These are phyloP conservation scores for Musa acuminata DNA, from an alignment of 176 grass and related monocot species.

Conservation along the genomic window DNA sequence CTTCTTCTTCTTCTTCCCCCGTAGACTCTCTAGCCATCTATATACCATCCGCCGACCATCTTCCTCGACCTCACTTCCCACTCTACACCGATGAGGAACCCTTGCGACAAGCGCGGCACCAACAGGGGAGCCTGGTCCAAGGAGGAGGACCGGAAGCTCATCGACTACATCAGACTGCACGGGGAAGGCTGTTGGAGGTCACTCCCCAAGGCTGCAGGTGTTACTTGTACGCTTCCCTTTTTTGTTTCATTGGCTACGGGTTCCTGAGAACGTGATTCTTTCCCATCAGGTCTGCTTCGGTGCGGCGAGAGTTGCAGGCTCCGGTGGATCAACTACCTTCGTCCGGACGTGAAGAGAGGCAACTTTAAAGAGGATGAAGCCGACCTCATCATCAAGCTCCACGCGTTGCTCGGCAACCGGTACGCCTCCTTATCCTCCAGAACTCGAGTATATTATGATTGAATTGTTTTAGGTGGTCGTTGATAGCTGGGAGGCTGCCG, in stretches of 20 bases:
- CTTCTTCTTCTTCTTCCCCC: too few species aligned
- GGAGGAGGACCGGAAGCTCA: constrained; percentile 22
- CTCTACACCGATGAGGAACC: constrained; percentile 6
- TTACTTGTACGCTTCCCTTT: too few species aligned
- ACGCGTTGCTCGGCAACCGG: constrained; percentile 49
- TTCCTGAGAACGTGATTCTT: not conserved
- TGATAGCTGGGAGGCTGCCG: constrained; percentile 45
- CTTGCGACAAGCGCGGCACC: constrained; percentile 14
- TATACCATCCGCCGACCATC: too few species aligned
- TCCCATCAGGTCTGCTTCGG: not conserved
- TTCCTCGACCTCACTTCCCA: too few species aligned
- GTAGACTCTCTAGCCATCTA: too few species aligned
- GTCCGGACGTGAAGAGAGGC: constrained; percentile 3
- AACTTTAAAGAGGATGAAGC: constrained; percentile 38
- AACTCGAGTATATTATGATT: too few species aligned
- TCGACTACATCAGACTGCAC: constrained; percentile 9
- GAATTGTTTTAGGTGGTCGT: constrained; percentile 24
- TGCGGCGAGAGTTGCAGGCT: constrained; percentile 26
- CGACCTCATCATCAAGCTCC: constrained; percentile 43
- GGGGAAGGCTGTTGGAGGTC: constrained; percentile 22
- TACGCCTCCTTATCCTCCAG: not conserved
- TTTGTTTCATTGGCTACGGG: too few species aligned
- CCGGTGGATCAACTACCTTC: constrained; percentile 22
- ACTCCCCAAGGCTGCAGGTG: constrained; percentile 24
- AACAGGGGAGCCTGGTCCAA: constrained; percentile 22